phyloP scores from a whole-genome alignment of 257 asterid species.

The Capsicum pubescens region DNA sequence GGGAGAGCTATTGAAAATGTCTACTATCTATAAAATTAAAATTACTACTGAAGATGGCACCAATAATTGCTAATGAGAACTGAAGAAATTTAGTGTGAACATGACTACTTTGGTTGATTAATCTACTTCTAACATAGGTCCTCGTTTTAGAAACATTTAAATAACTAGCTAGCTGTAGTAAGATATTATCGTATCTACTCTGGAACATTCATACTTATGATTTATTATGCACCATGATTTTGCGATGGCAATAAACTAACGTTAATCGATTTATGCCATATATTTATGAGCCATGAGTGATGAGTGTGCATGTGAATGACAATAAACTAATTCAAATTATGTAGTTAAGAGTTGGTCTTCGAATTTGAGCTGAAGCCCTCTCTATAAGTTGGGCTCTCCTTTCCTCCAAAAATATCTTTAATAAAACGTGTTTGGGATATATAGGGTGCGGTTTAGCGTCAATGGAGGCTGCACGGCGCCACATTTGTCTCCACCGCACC shows the following conservation, averaged over 20 bases:
- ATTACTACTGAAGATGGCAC: neutral
- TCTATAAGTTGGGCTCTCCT: too few relatives aligned
- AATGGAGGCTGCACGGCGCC: too few relatives aligned
- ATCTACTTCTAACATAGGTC: neutral
- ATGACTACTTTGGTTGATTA: neutral
- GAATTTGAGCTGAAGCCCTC: neutral
- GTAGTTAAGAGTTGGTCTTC: neutral
- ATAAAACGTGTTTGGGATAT: too few relatives aligned
- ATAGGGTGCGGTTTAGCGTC: too few relatives aligned
- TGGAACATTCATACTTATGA: neutral
- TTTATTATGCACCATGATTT: neutral
- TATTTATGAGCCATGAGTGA: neutral
- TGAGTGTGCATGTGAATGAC: neutral
- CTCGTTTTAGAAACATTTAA: neutral
- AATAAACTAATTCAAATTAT: neutral
- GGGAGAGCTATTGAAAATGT: neutral
- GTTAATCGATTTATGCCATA: neutral
- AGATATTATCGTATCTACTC: neutral
- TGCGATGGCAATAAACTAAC: neutral
- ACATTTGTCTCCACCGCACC: too few relatives aligned
- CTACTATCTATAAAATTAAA: neutral
- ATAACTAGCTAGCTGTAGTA: neutral
- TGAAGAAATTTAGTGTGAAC: neutral
- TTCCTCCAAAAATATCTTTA: too few relatives aligned
- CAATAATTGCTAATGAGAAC: neutral